A percentile compares a stretch with the other conserved stretches of the same genome.
These are phyloP conservation scores for Quercus tomentella DNA, from an alignment of 331 rosid species.

Conservation along the genomic window DNA sequence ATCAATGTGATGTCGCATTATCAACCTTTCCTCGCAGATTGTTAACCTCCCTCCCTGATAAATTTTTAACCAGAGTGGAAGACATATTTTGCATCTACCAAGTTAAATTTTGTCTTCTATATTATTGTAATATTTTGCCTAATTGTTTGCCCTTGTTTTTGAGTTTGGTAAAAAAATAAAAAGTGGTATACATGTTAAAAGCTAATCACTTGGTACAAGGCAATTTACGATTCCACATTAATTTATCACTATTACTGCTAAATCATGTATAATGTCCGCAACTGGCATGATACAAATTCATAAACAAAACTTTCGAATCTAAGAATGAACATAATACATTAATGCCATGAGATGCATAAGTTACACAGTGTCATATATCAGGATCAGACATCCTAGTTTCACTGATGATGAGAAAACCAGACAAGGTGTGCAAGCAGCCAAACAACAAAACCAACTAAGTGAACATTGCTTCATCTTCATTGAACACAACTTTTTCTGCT, in stretches of 20 bases:
- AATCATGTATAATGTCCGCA: neutral
- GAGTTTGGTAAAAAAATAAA: no score
- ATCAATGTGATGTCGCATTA: no score
- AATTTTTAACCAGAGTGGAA: no score
- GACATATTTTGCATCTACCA: no score
- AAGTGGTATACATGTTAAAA: neutral
- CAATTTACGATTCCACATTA: neutral
- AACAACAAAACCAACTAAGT: neutral
- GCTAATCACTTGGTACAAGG: neutral
- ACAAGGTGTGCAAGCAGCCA: neutral
- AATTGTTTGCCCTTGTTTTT: no score
- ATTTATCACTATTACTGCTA: neutral
- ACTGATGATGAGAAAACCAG: neutral
- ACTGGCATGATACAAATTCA: neutral
- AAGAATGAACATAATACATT: neutral
- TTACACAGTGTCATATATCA: neutral
- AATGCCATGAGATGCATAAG: neutral
- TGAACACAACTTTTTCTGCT: neutral
- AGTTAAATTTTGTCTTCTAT: no score
- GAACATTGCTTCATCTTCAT: conserved; percentile 6
- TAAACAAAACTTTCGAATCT: neutral
- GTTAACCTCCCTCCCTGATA: no score
- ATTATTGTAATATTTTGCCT: no score
- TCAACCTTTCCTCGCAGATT: no score
- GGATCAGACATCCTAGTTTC: neutral